phyloP scores from a whole-genome alignment of 139 green algal genomes.

The Pleodorina starrii region DNA sequence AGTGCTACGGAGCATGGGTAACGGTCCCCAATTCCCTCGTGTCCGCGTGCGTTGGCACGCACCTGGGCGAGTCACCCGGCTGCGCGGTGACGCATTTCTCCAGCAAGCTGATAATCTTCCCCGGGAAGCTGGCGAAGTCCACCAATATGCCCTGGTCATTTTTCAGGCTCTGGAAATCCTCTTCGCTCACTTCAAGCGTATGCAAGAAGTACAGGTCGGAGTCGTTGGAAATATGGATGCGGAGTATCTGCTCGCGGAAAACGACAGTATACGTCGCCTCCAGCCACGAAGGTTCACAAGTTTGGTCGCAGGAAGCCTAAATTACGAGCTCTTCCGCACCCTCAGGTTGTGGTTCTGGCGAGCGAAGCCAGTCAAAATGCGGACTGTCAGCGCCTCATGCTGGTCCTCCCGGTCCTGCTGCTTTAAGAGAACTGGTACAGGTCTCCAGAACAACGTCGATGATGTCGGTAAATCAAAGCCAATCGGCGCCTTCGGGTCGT shows the following conservation, averaged over 20 bases:
- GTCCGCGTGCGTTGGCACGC: no score
- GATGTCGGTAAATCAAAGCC: constrained; percentile 78
- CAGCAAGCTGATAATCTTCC: constrained; percentile 91
- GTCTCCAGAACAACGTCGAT: constrained; percentile 81
- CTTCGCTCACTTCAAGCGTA: constrained; percentile 90
- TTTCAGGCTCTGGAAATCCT: constrained; percentile 91
- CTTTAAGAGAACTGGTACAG: constrained; percentile 74
- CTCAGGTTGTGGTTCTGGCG: constrained; percentile 77
- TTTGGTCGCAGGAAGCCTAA: neutral
- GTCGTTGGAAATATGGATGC: constrained; percentile 85
- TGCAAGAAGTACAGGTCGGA: constrained; percentile 86
- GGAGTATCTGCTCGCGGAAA: constrained; percentile 67
- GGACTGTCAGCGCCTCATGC: constrained; percentile 73
- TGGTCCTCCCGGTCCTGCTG: constrained; percentile 77
- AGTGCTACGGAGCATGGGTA: no score
- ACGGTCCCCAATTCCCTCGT: no score
- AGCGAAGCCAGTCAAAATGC: constrained; percentile 77
- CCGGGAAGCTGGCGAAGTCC: constrained; percentile 91
- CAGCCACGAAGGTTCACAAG: no score
- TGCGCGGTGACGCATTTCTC: constrained; percentile 79
- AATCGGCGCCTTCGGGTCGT: constrained; percentile 24
- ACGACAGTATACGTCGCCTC: no score
- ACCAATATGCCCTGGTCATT: constrained; percentile 94
- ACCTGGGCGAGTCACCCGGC: constrained; percentile 74
- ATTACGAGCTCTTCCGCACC: constrained; percentile 37